Evolutionary conservation across 129 eudicot genomes (phyloP).

Genomic region (Chrysanthemum makinoi): DNA sequence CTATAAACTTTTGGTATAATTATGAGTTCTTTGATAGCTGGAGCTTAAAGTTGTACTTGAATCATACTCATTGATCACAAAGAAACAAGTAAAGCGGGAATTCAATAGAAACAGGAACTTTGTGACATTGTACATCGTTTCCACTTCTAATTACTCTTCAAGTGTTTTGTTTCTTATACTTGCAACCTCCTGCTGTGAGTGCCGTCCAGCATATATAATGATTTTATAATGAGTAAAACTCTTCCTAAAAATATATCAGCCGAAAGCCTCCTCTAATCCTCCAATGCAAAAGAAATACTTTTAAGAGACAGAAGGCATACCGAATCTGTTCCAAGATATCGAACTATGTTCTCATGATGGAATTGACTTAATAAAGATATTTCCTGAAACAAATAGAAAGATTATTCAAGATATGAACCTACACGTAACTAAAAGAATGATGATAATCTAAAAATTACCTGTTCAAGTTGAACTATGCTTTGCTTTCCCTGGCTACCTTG

Average conservation of each 20-base stretch:
- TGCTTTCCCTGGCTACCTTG: constrained; percentile 67
- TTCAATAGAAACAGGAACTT: too few relatives aligned
- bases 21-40: too few relatives aligned
- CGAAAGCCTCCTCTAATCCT: neutral
- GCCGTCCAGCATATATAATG: neutral
- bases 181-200: constrained; percentile 4
- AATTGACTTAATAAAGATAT: constrained; percentile 72
- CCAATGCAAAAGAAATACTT: constrained; percentile 5
- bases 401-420: constrained; percentile 12
- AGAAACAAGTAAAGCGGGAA: too few relatives aligned
- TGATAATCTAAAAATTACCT: constrained; percentile 37
- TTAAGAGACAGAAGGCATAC: constrained; percentile 35
- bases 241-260: constrained; percentile 8
- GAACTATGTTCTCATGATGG: constrained; percentile 75
- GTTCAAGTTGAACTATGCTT: constrained; percentile 69
- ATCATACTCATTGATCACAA: too few relatives aligned
- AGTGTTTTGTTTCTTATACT: neutral
- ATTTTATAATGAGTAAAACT: neutral
- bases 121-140: neutral
- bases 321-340: constrained; percentile 73
- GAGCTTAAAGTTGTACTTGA: too few relatives aligned
- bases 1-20: too few relatives aligned
- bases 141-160: neutral
- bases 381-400: constrained; percentile 47
- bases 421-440: neutral